Evolutionary conservation across 208 protist species (phyloP), one percentile per base, ranked within the genome.

Genomic region (Trypanosoma melophagium): DNA sequence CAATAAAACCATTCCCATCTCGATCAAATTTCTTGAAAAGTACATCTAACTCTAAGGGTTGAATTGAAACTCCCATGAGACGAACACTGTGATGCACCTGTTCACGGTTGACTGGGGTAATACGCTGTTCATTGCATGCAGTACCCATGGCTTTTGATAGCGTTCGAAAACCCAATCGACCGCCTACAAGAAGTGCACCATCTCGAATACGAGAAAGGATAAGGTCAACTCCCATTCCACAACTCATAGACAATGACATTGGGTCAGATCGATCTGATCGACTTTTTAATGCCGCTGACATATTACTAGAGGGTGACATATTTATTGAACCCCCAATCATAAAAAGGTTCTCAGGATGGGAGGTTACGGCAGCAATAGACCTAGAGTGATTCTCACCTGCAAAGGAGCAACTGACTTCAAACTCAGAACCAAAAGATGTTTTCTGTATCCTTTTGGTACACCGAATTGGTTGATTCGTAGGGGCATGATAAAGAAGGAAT

Each of bases 21-120:
- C 41, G 50, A 66, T 97, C 92, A 63, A 94, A 90, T 54, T 63
- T 58, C 60, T 84, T 92, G 62, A 95, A 80, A 59, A 95, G 56
- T 7, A 83, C 87, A 55, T 97, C 90, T 19, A 83, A 58, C 69
- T 97, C 88, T 2, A 87, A 21, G 0, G 86, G 77, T 2, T 60
- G 68, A 41, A 94, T 68, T 5, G 54, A 22, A 45, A 94, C 77
- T 3, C 89, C 90, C 47, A 94, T 79, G 28, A 76, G 60, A 21
- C 41, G 66, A 54, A 93, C 50, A 35, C 49, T 57, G 35, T 83
- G 45, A 54, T 57, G 47, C 17, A 97, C 65, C 28, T 80, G 76
- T 50, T 68, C 62, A 35, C 89, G 79, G 58, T 77, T 72, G 14
- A 94, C 66, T 14, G 67, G 41, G 19, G 64, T 78, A 14, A 50